Percentiles rank a stretch among this genome's conserved stretches.
Conservation (phyloP, 345 rosid genomes). For the Lepidium sativum region DNA sequence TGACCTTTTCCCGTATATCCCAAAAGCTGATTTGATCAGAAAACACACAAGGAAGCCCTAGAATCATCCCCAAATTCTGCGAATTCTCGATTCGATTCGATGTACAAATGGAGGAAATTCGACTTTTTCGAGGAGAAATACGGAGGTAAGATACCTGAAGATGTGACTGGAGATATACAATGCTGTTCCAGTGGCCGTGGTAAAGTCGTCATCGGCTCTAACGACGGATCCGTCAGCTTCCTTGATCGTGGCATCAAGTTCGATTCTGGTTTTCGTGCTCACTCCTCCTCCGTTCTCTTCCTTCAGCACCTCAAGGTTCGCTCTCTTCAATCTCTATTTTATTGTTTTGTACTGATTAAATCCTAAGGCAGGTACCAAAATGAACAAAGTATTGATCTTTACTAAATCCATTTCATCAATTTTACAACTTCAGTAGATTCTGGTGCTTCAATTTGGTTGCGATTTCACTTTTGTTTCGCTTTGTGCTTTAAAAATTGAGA, state of each 20-base stretch:
- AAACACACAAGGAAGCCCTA: background rate
- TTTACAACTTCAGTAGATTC: background rate
- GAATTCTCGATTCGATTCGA: constrained; percentile 13
- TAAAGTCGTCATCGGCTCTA: constrained; percentile 81
- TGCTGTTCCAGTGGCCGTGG: constrained; percentile 98
- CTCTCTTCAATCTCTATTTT: no score
- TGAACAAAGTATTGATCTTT: background rate
- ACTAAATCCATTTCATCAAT: background rate
- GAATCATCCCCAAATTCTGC: background rate
- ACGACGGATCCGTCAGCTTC: constrained; percentile 70
- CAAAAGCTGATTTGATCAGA: background rate
- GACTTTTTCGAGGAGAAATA: constrained; percentile 98
- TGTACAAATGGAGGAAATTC: constrained; percentile 97
- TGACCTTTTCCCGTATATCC: no score
- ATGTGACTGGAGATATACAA: constrained; percentile 52
- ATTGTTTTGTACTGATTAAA: background rate
- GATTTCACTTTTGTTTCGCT: background rate
- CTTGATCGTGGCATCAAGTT: constrained; percentile 95
- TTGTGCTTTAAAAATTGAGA: background rate
- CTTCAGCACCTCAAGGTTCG: constrained; percentile 91
- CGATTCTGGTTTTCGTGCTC: constrained; percentile 80
- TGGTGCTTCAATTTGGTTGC: background rate
- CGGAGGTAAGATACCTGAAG: constrained; percentile 88
- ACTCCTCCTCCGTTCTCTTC: constrained; percentile 71
- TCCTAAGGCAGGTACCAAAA: background rate